These are phyloP conservation scores for Metarhizium humberi DNA, from an alignment of 2,329 filamentous ascomycete species.

Conservation along the genomic window DNA sequence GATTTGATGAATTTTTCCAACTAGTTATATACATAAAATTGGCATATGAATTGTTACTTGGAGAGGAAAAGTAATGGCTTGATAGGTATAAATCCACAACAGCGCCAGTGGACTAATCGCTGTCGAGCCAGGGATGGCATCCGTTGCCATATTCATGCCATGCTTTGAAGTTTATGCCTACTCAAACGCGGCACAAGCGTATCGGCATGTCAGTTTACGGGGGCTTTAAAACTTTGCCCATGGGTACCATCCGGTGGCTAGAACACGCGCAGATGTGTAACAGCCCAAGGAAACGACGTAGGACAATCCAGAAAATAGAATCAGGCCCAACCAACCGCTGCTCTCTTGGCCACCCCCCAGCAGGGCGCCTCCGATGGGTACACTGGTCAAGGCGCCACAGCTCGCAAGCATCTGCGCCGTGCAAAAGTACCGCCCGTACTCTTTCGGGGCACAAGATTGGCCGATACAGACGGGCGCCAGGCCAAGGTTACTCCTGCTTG, in stretches of 20 bases:
- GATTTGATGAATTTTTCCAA: too few relatives aligned
- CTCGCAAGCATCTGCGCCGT: constrained; percentile 71
- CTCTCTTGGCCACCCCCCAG: not conserved
- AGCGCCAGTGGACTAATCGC: too few relatives aligned
- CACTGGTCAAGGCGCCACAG: constrained; percentile 50
- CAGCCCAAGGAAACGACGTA: not conserved
- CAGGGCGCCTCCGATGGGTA: constrained; percentile 32
- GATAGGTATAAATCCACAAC: too few relatives aligned
- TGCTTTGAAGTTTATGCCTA: too few relatives aligned
- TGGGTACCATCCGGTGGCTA: not conserved
- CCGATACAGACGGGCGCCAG: constrained; percentile 73
- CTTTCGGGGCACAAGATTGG: constrained; percentile 65
- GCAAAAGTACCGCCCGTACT: constrained; percentile 69
- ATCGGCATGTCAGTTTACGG: too few relatives aligned
- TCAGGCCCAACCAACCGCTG: not conserved
- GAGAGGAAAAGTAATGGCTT: too few relatives aligned
- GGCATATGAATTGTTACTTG: too few relatives aligned
- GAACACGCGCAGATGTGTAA: not conserved
- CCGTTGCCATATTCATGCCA: too few relatives aligned
- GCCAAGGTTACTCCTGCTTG: constrained; percentile 68
- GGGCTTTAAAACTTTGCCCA: not conserved
- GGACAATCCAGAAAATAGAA: not conserved
- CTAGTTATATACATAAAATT: too few relatives aligned
- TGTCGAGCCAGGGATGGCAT: too few relatives aligned
- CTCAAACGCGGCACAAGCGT: too few relatives aligned